These are phyloP conservation scores for Penicillium fuscoglaucum DNA, from an alignment of 2,329 filamentous ascomycete genomes.

Conservation along the genomic window DNA sequence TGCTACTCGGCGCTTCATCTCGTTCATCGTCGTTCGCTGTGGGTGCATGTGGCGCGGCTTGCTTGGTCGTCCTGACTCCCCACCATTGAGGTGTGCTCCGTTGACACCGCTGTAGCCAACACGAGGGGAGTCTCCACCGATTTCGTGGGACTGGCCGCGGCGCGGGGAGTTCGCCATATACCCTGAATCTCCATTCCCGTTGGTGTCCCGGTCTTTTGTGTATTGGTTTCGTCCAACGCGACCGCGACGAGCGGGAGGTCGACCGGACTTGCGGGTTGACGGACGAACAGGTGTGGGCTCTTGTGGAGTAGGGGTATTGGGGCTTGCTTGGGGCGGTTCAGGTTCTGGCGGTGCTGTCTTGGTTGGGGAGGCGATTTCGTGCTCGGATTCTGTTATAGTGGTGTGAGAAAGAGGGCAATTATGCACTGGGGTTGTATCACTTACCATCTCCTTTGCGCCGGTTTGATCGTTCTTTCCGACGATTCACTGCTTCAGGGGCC, in stretches of 20 bases:
- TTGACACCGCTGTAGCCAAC: slow-evolving; percentile 35
- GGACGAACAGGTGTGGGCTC: slow-evolving; percentile 38
- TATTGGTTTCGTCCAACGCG: slow-evolving; percentile 77
- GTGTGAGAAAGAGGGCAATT: slow-evolving; percentile 31
- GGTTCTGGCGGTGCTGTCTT: slow-evolving; percentile 44
- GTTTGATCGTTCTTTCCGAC: slow-evolving; percentile 79
- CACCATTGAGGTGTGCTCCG: slow-evolving; percentile 56
- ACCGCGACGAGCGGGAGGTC: slow-evolving; percentile 65
- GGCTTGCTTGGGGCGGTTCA: slow-evolving; percentile 46
- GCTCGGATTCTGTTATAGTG: slow-evolving; percentile 64
- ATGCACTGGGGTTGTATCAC: slow-evolving; percentile 8
- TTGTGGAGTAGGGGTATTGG: slow-evolving; percentile 43
- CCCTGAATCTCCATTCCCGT: slow-evolving; percentile 49
- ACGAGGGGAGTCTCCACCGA: slow-evolving; percentile 41
- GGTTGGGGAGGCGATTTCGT: slow-evolving; percentile 61
- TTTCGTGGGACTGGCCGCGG: slow-evolving; percentile 43
- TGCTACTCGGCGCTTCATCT: slow-evolving; percentile 81
- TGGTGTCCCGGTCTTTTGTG: slow-evolving; percentile 70
- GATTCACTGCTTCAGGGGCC: slow-evolving; percentile 71
- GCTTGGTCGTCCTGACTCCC: slow-evolving; percentile 58
- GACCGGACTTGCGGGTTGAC: slow-evolving; percentile 61
- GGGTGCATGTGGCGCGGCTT: slow-evolving; percentile 60
- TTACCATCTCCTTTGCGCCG: slow-evolving; percentile 78
- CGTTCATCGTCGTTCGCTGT: slow-evolving; percentile 72
- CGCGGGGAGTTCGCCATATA: slow-evolving; percentile 42